These are phyloP conservation scores for Wickerhamomyces xylosicus DNA, from an alignment of 805 yeast genomes.

Conservation along the genomic window DNA sequence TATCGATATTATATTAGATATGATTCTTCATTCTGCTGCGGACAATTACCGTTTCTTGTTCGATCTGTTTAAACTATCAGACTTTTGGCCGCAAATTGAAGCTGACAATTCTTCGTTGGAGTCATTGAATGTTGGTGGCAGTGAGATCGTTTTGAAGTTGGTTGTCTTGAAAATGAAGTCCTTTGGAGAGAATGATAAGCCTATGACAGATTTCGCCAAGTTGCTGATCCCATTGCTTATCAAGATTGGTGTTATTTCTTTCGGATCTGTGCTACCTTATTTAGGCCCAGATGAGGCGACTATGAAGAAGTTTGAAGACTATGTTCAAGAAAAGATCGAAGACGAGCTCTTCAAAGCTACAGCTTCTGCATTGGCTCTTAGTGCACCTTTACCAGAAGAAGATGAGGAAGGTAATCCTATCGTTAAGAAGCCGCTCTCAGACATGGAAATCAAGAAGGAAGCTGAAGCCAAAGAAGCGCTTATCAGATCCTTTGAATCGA, in stretches of 20 bases:
- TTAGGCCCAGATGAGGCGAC: constrained; percentile 42
- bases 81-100: constrained; percentile 53
- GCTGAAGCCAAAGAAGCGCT: neutral
- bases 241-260: constrained; percentile 55
- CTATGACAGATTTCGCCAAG: constrained; percentile 32
- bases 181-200: constrained; percentile 21
- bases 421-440: constrained; percentile 1
- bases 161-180: constrained; percentile 34
- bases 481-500: constrained; percentile 3
- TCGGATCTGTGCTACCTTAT: constrained; percentile 48
- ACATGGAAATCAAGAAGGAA: constrained; percentile 1
- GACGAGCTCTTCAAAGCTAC: constrained; percentile 50
- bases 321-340: constrained; percentile 37
- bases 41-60: constrained; percentile 37
- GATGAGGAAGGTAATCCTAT: constrained; percentile 29
- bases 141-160: constrained; percentile 40
- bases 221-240: constrained; percentile 45
- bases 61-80: constrained; percentile 38
- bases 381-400: constrained; percentile 75
- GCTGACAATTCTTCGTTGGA: constrained; percentile 25
- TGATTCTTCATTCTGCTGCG: constrained; percentile 35
- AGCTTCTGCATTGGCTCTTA: constrained; percentile 76
- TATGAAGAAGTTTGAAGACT: constrained; percentile 32
- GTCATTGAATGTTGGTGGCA: constrained; percentile 39
- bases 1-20: constrained; percentile 49